Percentiles rank a stretch among this genome's conserved stretches.
Conservation (phyloP, 2,329 filamentous ascomycete genomes). For the Diplocarpon mali region DNA sequence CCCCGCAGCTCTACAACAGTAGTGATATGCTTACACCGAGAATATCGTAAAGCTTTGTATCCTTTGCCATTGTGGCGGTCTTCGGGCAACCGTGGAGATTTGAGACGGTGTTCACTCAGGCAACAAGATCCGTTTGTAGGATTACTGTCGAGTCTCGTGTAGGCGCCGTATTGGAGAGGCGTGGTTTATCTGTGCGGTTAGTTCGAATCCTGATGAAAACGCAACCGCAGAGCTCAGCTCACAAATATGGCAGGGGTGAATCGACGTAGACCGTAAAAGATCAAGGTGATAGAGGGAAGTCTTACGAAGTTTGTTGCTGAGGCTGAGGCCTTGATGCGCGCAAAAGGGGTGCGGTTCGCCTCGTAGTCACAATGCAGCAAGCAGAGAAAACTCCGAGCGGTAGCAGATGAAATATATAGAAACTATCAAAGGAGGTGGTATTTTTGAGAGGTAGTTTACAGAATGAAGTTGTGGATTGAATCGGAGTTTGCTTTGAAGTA, state of each 20-base stretch:
- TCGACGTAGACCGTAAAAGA: background rate
- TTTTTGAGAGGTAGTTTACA: no score
- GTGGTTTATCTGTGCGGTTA: no score
- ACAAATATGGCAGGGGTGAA: background rate
- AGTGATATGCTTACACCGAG: slow-evolving; percentile 58
- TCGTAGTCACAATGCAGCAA: no score
- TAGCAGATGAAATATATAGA: no score
- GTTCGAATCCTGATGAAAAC: background rate
- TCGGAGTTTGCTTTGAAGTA: no score
- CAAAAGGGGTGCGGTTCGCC: no score
- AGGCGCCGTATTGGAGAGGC: no score
- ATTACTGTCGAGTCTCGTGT: background rate
- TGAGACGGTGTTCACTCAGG: background rate
- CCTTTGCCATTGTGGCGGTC: slow-evolving; percentile 56
- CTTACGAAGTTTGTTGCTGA: slow-evolving; percentile 10
- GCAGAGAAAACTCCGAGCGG: background rate
- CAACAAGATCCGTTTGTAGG: background rate
- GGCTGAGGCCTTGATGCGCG: slow-evolving; percentile 14
- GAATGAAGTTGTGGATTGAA: no score
- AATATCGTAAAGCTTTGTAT: slow-evolving; percentile 68
- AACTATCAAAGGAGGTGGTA: no score
- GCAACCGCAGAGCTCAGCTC: background rate
- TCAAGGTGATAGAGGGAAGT: slow-evolving; percentile 4
- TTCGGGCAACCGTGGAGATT: slow-evolving; percentile 11
- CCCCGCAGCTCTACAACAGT: background rate